Percentiles rank a stretch among this genome's conserved stretches.
Conservation (phyloP, 2,329 filamentous ascomycete genomes). For the Claviceps citrina region DNA sequence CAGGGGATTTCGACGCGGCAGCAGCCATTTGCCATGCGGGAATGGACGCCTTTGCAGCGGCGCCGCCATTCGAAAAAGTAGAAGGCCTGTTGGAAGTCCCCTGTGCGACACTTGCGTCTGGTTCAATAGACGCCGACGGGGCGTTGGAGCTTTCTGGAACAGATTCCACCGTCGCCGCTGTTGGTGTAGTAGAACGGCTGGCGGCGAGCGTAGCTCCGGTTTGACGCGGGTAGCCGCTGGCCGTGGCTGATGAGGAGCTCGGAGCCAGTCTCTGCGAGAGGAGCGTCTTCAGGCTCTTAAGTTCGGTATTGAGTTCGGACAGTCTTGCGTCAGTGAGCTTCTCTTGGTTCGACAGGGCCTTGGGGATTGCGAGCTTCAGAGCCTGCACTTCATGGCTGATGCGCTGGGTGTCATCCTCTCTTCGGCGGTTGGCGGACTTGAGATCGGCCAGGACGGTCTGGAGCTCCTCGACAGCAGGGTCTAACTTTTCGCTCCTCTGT, state of each 20-base stretch:
- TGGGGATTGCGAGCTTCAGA: conserved; percentile 73
- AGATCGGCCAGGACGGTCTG: conserved; percentile 70
- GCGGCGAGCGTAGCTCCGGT: not conserved
- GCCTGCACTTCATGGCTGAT: conserved; percentile 74
- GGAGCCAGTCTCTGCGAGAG: conserved; percentile 48
- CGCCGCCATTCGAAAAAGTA: conserved; percentile 10
- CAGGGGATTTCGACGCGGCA: conserved; percentile 21
- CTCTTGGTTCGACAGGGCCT: conserved; percentile 76
- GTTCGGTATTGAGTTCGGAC: conserved; percentile 70
- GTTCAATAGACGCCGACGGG: conserved; percentile 13
- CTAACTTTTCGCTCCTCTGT: conserved; percentile 67
- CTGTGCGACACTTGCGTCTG: conserved; percentile 18
- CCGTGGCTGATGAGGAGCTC: conserved; percentile 13
- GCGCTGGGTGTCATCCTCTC: conserved; percentile 76
- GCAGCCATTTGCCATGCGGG: conserved; percentile 69
- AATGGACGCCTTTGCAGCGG: conserved; percentile 48
- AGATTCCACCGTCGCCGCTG: conserved; percentile 10
- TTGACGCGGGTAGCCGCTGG: conserved; percentile 8
- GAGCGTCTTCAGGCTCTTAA: conserved; percentile 84
- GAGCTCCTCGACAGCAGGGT: conserved; percentile 66
- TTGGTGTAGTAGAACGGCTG: conserved; percentile 6
- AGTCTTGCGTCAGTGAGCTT: conserved; percentile 66
- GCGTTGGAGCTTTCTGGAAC: conserved; percentile 13
- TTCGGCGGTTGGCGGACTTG: conserved; percentile 63
- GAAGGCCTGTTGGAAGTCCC: conserved; percentile 23